Base-by-base conservation (phyloP, 1,284 basidiomycete species). In the Moesziomyces globuligerus region DNA sequence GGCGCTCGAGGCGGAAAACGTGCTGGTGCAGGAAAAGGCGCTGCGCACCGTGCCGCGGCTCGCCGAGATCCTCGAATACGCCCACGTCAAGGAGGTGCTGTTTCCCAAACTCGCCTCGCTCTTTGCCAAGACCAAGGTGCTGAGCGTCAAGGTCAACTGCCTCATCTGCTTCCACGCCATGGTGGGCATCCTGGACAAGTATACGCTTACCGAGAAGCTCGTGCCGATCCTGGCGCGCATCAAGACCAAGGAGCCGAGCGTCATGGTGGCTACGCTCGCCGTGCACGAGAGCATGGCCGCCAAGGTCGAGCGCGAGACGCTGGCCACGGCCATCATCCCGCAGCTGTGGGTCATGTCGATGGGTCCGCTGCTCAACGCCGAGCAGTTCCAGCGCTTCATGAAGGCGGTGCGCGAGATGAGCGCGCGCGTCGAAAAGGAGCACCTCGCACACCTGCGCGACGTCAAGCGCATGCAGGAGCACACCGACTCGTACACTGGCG, bases 241-340 rank as follows among this genome's bases (percentile, higher is more conserved):
- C 76, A 90, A 95, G 53, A 98, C 95, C 2, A 96, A 87, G 89
- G 86, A 83, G 65, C 81, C 83, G 7, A 77, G 76, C n/a, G 83
- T 83, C 4, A 83, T 83, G 82, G 66, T 80, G 87, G 92, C 93
- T 1, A 96, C 94, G 0, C 85, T 98, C 39, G 89, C 89, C 9
- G 94, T 99, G 0, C 94, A 98, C 83, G 94, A 97, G 83, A 92
- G 91, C 4, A 96, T 98, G 93, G 92, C 94, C 2, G 87, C 89
- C 74, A 98, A 98, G 82, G 90, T 98, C 4, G 94, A 97, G 73
- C 87, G 93, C 42, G 94, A 97, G 83, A 92, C 94, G 4, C 91
- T 97, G 17, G 95, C 95, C 0, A 95, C 91, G 0, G 64, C 70
- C 15, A 71, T 81, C 45, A 75, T 81, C 20, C 79, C 80, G 17